Evolutionary conservation across 805 yeast species (phyloP), one percentile per base, ranked within the genome.

Genomic region (Cyberlindnera euphorbiae): DNA sequence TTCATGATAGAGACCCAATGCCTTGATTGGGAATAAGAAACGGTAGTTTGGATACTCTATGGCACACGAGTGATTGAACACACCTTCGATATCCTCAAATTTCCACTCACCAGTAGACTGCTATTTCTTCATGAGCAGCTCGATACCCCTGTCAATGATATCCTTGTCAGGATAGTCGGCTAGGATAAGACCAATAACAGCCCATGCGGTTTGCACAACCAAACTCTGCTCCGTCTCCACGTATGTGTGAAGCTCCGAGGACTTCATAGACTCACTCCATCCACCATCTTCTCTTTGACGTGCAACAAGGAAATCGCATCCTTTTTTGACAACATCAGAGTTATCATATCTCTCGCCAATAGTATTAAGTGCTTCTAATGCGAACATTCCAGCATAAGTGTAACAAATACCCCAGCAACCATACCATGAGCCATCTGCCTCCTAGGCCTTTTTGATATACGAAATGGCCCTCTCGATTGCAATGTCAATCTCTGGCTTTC

Each of bases 351-450:
- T 63, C 39, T 71, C 71, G 1, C 79, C 85, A 18, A 82, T 81
- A 4, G 90, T 75, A 18, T 76, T 66, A 32, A 93, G 67, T 0
- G 97, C 97, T 50, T 93, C 99, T 19, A 93, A 60, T 0, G 99
- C 99, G 73, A 93, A 93, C 98, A 93, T 93, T 2, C 88, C 84
- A 0, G 97, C 97, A 59, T 93, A 93, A 0, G 96, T 85, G 56
- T 71, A 88, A 56, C 99, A 93, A 5, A 93, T 80, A 25, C 98
- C 99, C 99, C 99, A 93, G 27, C 87, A 79, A 1, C 99, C 99
- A 58, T 89, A 94, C 97, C 97, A 93, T 11, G 95, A 79, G 0
- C 99, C 99, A 59, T 93, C 96, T 0, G 54, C 52, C 29, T 68
- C 65, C 59, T 93, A 98, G 3, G 75, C 74, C 3, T 65, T 59